phyloP scores from a whole-genome alignment of 1,284 basidiomycete genomes.

The Kwoniella shivajii region DNA sequence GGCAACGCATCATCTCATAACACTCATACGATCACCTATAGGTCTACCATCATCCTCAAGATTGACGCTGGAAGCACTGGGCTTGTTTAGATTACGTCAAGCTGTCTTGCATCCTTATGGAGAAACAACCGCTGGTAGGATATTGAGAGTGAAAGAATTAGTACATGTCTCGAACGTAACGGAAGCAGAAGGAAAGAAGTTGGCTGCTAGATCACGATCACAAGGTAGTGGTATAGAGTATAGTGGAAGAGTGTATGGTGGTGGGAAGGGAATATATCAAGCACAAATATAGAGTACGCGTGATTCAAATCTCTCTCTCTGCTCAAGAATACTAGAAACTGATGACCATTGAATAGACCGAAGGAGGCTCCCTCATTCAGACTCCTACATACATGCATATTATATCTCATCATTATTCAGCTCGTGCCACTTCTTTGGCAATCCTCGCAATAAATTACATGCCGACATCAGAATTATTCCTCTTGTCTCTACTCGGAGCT shows the following conservation, averaged over 20 bases:
- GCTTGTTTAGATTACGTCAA: slow-evolving; percentile 55
- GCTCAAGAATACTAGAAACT: no score
- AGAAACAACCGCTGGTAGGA: slow-evolving; percentile 54
- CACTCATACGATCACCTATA: slow-evolving; percentile 57
- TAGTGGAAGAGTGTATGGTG: slow-evolving; percentile 36
- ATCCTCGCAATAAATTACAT: no score
- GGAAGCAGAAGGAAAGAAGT: slow-evolving; percentile 34
- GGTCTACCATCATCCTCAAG: slow-evolving; percentile 54
- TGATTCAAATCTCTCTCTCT: no score
- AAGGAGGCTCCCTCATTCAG: no score
- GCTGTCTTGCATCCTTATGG: slow-evolving; percentile 55
- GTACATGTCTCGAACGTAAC: slow-evolving; percentile 58
- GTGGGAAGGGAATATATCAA: slow-evolving; percentile 31
- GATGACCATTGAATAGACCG: no score
- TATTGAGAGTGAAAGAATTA: slow-evolving; percentile 59
- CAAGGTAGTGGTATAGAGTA: slow-evolving; percentile 47
- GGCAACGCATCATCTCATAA: slow-evolving; percentile 56
- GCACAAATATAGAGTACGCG: no score
- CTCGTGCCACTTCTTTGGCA: no score
- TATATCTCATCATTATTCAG: no score
- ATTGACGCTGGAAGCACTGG: slow-evolving; percentile 55
- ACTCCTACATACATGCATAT: no score
- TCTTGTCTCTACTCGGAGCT: no score
- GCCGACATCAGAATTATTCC: no score
- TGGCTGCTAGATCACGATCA: slow-evolving; percentile 31